phyloP scores from a whole-genome alignment of 2,329 filamentous ascomycete genomes.

The Dactylellina parvicollis region DNA sequence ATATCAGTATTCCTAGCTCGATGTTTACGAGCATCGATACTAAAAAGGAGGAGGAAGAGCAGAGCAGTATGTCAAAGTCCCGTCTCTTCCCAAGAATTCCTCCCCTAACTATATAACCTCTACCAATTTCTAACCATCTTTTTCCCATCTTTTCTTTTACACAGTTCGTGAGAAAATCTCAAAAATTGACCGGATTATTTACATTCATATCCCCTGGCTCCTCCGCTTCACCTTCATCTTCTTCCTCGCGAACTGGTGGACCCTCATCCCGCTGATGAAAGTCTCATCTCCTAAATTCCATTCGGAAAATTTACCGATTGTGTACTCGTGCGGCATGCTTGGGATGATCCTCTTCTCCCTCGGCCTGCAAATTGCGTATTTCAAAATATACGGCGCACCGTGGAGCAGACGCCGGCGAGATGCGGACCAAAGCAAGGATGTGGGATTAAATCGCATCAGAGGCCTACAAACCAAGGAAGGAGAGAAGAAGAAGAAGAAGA shows the following conservation, averaged over 20 bases:
- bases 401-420: constrained; percentile 15
- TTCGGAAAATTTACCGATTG: constrained; percentile 30
- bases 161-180: neutral
- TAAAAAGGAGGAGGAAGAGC: neutral
- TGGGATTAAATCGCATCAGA: neutral
- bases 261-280: constrained; percentile 43
- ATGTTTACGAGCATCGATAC: constrained; percentile 7
- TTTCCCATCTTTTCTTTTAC: neutral
- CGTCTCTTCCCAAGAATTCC: neutral
- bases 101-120: neutral
- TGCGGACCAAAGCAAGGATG: neutral
- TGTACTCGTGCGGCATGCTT: constrained; percentile 34
- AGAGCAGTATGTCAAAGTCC: neutral
- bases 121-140: neutral
- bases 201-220: constrained; percentile 32
- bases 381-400: constrained; percentile 4
- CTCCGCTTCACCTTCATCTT: constrained; percentile 33
- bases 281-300: constrained; percentile 9
- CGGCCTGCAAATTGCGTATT: constrained; percentile 7
- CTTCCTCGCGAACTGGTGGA: constrained; percentile 40
- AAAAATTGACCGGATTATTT: constrained; percentile 8
- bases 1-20: constrained; percentile 8
- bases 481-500: neutral
- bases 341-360: constrained; percentile 8
- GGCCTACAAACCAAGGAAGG: neutral